Base-by-base conservation (phyloP, 108 stramenopile genomes). In the Cyclotella choctawhatcheeana region DNA sequence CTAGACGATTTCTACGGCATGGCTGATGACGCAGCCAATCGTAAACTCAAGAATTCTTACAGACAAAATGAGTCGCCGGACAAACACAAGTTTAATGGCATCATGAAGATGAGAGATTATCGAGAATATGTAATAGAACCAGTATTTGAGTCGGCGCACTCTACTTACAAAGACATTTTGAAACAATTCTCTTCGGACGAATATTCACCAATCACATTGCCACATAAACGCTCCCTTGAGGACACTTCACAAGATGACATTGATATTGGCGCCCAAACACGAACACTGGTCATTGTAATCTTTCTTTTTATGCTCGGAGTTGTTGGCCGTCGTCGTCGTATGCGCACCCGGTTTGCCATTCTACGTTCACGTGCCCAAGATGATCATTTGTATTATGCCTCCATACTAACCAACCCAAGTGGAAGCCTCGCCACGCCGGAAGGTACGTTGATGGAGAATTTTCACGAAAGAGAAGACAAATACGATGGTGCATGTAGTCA, bases 401-500 rank as follows among this genome's bases (percentile, higher is more conserved):
- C 88, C 24, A 44, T 88, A n/a, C 77, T 78, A 18, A 71, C 70
- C 25, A 84, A 78, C 45, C 71, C 79, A 22, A 62, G 22, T 43
- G 66, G 69, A 0, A 77, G 81, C 20, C 54, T 86, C 13, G 78
- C 77, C 47, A 73, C 67, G 22, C 83, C 87, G 21, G 84, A 88
- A 53, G 83, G 83, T 37, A 85, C 82, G n/a, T 16, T 66, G 22
- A 74, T 74, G 64, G 77, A 79, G 22, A 79, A 79, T 32, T 78
- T 78, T 52, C 77, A 71, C 33, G 77, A 78, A 32, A 54, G 83
- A 27, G 93, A 94, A 68, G 87, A 89, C 67, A 82, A 91, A 58
- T 92, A 88, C 68, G 89, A 94, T 50, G 91, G 89, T n/a, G 93
- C 89, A 4, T 94, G 93, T 63, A 85, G 85, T 69, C 93, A 94